phyloP scores from a whole-genome alignment of 192 early-diverging fungal genomes.

The Pilobolus umbonatus region DNA sequence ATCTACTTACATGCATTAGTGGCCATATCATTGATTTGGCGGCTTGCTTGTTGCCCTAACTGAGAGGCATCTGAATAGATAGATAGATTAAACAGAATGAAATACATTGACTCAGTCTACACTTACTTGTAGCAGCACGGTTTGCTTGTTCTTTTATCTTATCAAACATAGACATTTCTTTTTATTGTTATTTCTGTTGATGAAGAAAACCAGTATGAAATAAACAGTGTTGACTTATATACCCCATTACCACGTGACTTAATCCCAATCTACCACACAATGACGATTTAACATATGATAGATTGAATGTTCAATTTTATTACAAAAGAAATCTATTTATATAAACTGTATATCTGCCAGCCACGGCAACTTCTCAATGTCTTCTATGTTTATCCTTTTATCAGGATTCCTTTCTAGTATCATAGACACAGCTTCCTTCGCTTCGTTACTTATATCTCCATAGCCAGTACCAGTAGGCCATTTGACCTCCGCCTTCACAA shows the following conservation, averaged over 20 bases:
- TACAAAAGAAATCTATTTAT: no score
- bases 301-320: no score
- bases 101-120: neutral
- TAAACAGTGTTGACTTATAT: no score
- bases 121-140: slow-evolving; percentile 12
- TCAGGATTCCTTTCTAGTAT: slow-evolving; percentile 43
- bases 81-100: neutral
- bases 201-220: slow-evolving; percentile 6
- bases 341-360: no score
- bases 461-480: slow-evolving; percentile 47
- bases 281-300: no score
- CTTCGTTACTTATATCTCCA: slow-evolving; percentile 25
- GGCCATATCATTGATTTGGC: slow-evolving; percentile 10
- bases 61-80: slow-evolving; percentile 6
- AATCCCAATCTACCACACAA: no score
- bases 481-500: slow-evolving; percentile 47
- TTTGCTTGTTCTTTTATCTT: slow-evolving; percentile 27
- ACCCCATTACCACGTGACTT: no score
- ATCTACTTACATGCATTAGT: slow-evolving; percentile 1
- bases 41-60: slow-evolving; percentile 21
- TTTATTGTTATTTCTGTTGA: neutral
- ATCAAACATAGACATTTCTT: slow-evolving; percentile 24
- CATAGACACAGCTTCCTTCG: slow-evolving; percentile 47
- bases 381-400: slow-evolving; percentile 32
- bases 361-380: slow-evolving; percentile 48